Conservation (phyloP, 495 filamentous ascomycete species). For the Neurospora intermedia region DNA sequence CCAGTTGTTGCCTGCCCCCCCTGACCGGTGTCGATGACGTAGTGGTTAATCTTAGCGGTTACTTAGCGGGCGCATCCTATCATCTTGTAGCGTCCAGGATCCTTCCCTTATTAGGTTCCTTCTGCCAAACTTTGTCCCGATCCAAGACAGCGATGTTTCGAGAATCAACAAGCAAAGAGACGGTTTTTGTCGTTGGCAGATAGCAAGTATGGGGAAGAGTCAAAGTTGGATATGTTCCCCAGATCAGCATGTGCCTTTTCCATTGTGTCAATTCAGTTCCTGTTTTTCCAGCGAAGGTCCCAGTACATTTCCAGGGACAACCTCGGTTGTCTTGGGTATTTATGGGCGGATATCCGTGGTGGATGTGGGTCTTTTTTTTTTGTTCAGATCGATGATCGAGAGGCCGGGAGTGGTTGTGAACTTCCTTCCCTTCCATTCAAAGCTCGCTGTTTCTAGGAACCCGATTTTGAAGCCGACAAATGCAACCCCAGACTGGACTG, state of each 20-base stretch:
- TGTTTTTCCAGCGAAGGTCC: no score
- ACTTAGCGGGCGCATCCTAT: background rate
- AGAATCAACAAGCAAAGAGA: background rate
- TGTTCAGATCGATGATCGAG: background rate
- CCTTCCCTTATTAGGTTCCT: no score
- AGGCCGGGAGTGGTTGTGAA: background rate
- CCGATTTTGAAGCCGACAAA: background rate
- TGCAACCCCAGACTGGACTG: background rate
- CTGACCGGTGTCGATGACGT: background rate
- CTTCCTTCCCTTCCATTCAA: background rate
- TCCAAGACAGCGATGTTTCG: background rate
- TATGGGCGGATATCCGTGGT: background rate
- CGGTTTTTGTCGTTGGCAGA: background rate
- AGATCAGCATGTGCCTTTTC: conserved; percentile 3
- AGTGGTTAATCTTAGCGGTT: background rate
- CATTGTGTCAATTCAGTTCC: background rate
- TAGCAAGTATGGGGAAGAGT: background rate
- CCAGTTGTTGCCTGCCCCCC: background rate
- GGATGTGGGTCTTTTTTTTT: background rate
- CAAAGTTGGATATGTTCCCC: background rate
- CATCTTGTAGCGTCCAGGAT: background rate
- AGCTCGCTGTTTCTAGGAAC: background rate
- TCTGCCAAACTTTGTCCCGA: background rate
- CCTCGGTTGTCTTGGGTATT: background rate
- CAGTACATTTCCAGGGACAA: no score